phyloP scores from a whole-genome alignment of 2,329 filamentous ascomycete species.

The Simplicillium sp. region DNA sequence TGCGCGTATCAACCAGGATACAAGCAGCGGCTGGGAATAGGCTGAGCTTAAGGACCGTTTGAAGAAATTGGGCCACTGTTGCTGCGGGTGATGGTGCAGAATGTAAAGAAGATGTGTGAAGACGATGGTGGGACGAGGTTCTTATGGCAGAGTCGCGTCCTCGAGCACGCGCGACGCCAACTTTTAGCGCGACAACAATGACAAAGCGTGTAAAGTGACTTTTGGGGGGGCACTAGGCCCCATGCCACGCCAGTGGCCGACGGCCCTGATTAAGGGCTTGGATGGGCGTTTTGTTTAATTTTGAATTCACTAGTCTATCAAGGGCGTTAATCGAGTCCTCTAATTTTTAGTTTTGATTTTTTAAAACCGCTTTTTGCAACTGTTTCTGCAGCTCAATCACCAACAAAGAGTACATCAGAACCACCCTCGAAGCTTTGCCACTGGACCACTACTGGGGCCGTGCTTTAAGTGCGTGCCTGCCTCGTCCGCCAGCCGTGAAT shows the following conservation, averaged over 20 bases:
- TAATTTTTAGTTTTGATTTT: too few relatives aligned
- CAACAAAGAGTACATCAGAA: background rate
- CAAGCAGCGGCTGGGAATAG: slow-evolving; percentile 11
- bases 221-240: too few relatives aligned
- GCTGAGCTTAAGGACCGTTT: background rate
- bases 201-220: slow-evolving; percentile 5
- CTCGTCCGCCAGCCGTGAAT: background rate
- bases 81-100: slow-evolving; percentile 10
- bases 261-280: background rate
- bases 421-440: background rate
- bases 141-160: slow-evolving; percentile 20
- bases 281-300: too few relatives aligned
- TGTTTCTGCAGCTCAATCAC: too few relatives aligned
- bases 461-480: background rate
- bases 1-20: slow-evolving; percentile 14
- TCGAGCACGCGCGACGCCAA: slow-evolving; percentile 12
- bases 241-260: background rate
- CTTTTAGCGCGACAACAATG: slow-evolving; percentile 16
- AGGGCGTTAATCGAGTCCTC: too few relatives aligned
- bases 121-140: slow-evolving; percentile 19
- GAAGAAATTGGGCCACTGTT: slow-evolving; percentile 3
- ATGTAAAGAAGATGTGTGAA: slow-evolving; percentile 11
- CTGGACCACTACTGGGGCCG: too few relatives aligned
- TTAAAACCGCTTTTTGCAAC: too few relatives aligned
- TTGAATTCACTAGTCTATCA: too few relatives aligned